A percentile compares a stretch with the other conserved stretches of the same genome.
Conservation (phyloP, 345 rosid genomes). For the Lepidium africanum region DNA sequence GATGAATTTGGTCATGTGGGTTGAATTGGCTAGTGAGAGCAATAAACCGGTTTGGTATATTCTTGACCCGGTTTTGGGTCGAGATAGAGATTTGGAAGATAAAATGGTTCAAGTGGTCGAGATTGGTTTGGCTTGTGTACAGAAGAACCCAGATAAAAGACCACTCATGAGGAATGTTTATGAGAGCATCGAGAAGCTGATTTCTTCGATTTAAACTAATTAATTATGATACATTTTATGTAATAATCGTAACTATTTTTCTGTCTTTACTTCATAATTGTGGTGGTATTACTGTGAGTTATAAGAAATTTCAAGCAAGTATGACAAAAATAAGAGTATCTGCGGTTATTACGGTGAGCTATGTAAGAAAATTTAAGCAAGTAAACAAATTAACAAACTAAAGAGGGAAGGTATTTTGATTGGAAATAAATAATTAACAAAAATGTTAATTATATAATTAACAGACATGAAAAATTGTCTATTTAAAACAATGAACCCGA, state of each 20-base stretch:
- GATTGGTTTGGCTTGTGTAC: conserved; percentile 59
- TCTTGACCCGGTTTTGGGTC: conserved; percentile 54
- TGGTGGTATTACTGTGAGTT: not conserved
- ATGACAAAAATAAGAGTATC: too few relatives aligned
- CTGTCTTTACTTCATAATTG: not conserved
- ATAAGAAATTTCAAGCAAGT: not conserved
- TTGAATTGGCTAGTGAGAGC: conserved; percentile 51
- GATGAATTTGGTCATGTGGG: conserved; percentile 66
- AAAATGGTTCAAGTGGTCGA: conserved; percentile 47
- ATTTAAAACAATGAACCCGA: conserved; percentile 2
- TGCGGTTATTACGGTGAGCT: too few relatives aligned
- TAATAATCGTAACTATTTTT: not conserved
- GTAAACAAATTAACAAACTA: not conserved
- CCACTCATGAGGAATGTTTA: conserved; percentile 58
- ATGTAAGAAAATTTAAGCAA: not conserved
- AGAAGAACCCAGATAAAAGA: conserved; percentile 63
- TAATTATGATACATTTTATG: not conserved
- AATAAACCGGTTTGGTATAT: conserved; percentile 52
- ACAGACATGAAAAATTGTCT: not conserved
- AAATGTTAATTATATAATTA: not conserved
- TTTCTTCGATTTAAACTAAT: not conserved
- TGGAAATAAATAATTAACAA: not conserved
- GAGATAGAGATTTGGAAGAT: conserved; percentile 48
- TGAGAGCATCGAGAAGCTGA: conserved; percentile 43
- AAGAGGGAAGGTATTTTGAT: not conserved